Conservation (phyloP, 2,329 filamentous ascomycete genomes). For the Phoma sp. region DNA sequence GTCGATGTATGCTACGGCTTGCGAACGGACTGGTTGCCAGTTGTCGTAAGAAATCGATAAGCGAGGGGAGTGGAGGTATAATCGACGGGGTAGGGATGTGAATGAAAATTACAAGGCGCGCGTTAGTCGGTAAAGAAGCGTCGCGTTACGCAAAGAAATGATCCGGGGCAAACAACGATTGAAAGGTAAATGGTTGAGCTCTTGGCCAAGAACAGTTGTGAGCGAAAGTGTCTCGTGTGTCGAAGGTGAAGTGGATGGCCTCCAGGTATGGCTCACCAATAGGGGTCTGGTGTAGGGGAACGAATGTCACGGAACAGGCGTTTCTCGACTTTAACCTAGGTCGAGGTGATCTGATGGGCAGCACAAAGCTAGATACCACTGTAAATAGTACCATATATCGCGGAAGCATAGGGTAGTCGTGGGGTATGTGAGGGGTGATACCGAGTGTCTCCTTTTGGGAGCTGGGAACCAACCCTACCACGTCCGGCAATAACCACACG, state of each 20-base stretch:
- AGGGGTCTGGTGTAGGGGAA: neutral
- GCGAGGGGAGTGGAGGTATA: neutral
- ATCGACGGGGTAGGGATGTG: neutral
- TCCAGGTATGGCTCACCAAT: neutral
- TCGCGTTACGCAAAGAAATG: slow-evolving; percentile 16
- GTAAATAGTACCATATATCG: slow-evolving; percentile 37
- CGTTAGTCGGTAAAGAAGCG: slow-evolving; percentile 19
- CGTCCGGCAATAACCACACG: slow-evolving; percentile 22
- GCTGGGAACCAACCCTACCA: slow-evolving; percentile 29
- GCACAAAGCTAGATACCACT: slow-evolving; percentile 26
- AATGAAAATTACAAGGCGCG: slow-evolving; percentile 10
- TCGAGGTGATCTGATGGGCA: slow-evolving; percentile 1
- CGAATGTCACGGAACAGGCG: slow-evolving; percentile 11
- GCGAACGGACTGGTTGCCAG: neutral
- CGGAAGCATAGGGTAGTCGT: slow-evolving; percentile 27
- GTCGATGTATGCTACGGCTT: neutral
- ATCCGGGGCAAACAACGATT: neutral
- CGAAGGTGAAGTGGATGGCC: neutral
- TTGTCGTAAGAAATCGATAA: neutral
- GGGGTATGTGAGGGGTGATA: slow-evolving; percentile 37
- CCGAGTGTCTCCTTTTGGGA: slow-evolving; percentile 31
- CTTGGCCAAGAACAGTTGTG: neutral
- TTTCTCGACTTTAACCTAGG: neutral
- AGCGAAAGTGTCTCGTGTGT: neutral
- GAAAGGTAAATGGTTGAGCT: neutral